Conservation (phyloP, 2,329 filamentous ascomycete genomes). For the Clonostachys rosea region DNA sequence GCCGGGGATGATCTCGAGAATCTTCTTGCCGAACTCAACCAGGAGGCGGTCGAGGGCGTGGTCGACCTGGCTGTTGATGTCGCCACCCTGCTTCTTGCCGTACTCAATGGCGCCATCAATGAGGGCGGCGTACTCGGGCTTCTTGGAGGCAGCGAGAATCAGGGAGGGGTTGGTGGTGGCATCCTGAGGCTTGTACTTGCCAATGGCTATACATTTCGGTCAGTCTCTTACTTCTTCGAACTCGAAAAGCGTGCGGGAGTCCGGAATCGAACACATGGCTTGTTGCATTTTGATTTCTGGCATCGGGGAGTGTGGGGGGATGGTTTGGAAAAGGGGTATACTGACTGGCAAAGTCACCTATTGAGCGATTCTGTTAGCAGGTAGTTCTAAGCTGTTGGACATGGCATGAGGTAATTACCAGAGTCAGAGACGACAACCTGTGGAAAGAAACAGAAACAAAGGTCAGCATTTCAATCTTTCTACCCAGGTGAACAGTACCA, state of each 20-base stretch:
- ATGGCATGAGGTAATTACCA: conserved; percentile 52
- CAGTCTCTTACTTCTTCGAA: background rate
- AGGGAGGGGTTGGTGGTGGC: conserved; percentile 99
- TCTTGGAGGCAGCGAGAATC: conserved; percentile 97
- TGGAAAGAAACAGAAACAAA: conserved; percentile 2
- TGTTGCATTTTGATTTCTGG: conserved; percentile 6
- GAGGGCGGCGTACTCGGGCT: conserved; percentile 89
- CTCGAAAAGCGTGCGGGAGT: too few species aligned
- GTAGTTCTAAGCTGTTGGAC: background rate
- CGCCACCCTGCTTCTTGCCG: conserved; percentile 71
- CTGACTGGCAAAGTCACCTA: conserved; percentile 76
- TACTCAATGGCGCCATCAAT: conserved; percentile 82
- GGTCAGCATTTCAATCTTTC: conserved; percentile 1
- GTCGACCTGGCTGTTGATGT: conserved; percentile 80
- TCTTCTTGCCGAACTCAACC: conserved; percentile 97
- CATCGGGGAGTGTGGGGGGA: background rate
- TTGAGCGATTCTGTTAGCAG: conserved; percentile 21
- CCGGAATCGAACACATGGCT: background rate
- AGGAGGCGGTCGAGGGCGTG: conserved; percentile 87
- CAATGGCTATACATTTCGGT: conserved; percentile 66
- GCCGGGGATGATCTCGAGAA: conserved; percentile 92
- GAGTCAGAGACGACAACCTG: conserved; percentile 96
- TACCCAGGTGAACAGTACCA: background rate
- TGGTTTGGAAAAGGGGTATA: conserved; percentile 15
- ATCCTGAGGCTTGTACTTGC: conserved; percentile 99